Evolutionary conservation across 345 rosid genomes (phyloP).

Genomic region (Heritiera littoralis): DNA sequence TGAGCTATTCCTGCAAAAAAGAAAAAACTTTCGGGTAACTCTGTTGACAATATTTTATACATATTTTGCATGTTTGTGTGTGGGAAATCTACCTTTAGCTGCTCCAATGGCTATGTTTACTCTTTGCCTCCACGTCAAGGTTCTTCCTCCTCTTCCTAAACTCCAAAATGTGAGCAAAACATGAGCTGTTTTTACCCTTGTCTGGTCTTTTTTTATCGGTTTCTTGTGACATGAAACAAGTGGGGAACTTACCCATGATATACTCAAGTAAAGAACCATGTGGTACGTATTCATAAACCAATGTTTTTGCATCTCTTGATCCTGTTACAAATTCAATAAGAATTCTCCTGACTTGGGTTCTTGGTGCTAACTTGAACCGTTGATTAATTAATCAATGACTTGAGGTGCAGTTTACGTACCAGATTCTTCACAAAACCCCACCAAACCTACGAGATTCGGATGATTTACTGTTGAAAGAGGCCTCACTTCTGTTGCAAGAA

Average conservation of each 20-base stretch:
- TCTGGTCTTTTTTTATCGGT: not conserved
- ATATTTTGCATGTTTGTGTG: not conserved
- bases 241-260: slow-evolving; percentile 42
- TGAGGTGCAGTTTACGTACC: slow-evolving; percentile 30
- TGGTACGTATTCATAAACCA: slow-evolving; percentile 61
- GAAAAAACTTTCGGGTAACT: not conserved
- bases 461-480: slow-evolving; percentile 55
- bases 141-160: slow-evolving; percentile 48
- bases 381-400: not conserved
- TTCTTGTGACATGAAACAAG: not conserved
- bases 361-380: not conserved
- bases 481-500: slow-evolving; percentile 54
- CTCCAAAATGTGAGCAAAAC: not conserved
- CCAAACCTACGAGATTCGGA: slow-evolving; percentile 53
- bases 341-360: not conserved
- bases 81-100: slow-evolving; percentile 46
- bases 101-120: slow-evolving; percentile 63
- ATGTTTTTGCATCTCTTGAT: slow-evolving; percentile 40
- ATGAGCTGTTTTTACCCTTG: not conserved
- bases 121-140: slow-evolving; percentile 59
- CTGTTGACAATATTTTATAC: not conserved
- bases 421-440: slow-evolving; percentile 63
- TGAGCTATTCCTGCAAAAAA: slow-evolving; percentile 53
- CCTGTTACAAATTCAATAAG: slow-evolving; percentile 32
- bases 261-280: slow-evolving; percentile 63